These are phyloP conservation scores for Penicillium chermesinum DNA, from an alignment of 495 filamentous ascomycete species.

Conservation along the genomic window DNA sequence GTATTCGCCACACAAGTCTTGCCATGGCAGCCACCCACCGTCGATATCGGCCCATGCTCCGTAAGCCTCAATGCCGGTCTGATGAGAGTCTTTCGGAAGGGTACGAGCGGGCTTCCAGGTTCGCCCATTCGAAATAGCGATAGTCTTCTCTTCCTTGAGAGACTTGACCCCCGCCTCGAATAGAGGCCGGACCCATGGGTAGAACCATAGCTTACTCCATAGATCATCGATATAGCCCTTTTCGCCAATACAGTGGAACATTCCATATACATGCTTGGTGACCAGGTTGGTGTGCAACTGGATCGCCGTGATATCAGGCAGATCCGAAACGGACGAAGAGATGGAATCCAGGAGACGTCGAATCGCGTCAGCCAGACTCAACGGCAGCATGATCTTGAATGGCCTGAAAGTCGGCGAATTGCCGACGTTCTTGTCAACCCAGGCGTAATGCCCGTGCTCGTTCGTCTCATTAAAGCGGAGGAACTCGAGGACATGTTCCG, in stretches of 20 bases:
- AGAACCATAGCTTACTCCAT: constrained; percentile 11
- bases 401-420: constrained; percentile 4
- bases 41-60: constrained; percentile 8
- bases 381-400: constrained; percentile 4
- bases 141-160: not conserved
- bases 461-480: constrained; percentile 3
- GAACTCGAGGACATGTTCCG: constrained; percentile 7
- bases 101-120: constrained; percentile 7
- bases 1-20: constrained; percentile 6
- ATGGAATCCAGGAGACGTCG: constrained; percentile 3
- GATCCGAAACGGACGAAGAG: not conserved
- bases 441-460: not conserved
- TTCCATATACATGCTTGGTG: constrained; percentile 8
- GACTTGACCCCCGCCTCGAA: constrained; percentile 1
- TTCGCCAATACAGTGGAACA: constrained; percentile 11
- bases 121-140: constrained; percentile 7
- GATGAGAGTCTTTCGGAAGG: constrained; percentile 2
- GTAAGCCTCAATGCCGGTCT: not conserved
- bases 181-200: constrained; percentile 5
- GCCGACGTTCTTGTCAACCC: constrained; percentile 3
- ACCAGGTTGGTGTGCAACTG: constrained; percentile 11
- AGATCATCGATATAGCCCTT: constrained; percentile 13
- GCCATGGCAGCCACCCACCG: constrained; percentile 8
- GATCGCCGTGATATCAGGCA: constrained; percentile 3
- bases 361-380: constrained; percentile 5